A percentile compares a stretch with the other conserved stretches of the same genome.
phyloP scores from a whole-genome alignment of 805 yeast genomes.

The Lachancea cidri region DNA sequence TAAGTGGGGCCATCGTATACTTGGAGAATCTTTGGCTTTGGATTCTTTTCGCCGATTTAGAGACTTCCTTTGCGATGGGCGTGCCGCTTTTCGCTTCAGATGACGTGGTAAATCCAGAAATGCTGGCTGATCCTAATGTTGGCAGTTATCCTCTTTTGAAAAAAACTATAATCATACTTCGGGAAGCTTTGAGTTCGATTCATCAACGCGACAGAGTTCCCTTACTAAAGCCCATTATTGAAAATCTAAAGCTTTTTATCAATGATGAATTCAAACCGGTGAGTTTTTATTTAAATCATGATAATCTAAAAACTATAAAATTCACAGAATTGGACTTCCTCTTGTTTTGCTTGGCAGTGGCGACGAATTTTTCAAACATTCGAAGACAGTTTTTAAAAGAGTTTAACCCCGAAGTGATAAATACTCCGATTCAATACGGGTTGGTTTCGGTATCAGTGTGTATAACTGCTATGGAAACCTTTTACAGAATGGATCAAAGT shows the following conservation, averaged over 20 bases:
- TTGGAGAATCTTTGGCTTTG: slow-evolving; percentile 11
- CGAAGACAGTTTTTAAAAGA: slow-evolving; percentile 3
- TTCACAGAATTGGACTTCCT: slow-evolving; percentile 5
- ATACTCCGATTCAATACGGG: slow-evolving; percentile 3
- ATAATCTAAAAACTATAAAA: not conserved
- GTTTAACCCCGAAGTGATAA: slow-evolving; percentile 1
- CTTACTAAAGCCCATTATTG: slow-evolving; percentile 2
- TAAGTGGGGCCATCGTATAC: slow-evolving; percentile 7
- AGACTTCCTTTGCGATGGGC: slow-evolving; percentile 10
- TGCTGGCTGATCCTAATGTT: slow-evolving; percentile 2
- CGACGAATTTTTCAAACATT: slow-evolving; percentile 1
- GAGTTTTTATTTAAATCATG: slow-evolving; percentile 1
- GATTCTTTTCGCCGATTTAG: slow-evolving; percentile 12
- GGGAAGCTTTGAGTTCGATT: slow-evolving; percentile 1
- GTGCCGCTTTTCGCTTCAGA: slow-evolving; percentile 9
- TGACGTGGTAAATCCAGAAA: slow-evolving; percentile 1
- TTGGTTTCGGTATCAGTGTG: not conserved
- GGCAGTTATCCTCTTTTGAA: slow-evolving; percentile 3
- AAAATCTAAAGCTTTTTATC: not conserved
- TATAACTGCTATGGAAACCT: slow-evolving; percentile 1
- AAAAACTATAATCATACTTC: slow-evolving; percentile 1
- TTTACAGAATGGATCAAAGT: slow-evolving; percentile 2
- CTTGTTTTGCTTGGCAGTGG: not conserved
- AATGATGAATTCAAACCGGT: slow-evolving; percentile 3
- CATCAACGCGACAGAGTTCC: slow-evolving; percentile 5